Percentiles rank a stretch among this genome's conserved stretches.
These are phyloP conservation scores for Dactylellina sp. DNA, from an alignment of 2,329 filamentous ascomycete species.

Conservation along the genomic window DNA sequence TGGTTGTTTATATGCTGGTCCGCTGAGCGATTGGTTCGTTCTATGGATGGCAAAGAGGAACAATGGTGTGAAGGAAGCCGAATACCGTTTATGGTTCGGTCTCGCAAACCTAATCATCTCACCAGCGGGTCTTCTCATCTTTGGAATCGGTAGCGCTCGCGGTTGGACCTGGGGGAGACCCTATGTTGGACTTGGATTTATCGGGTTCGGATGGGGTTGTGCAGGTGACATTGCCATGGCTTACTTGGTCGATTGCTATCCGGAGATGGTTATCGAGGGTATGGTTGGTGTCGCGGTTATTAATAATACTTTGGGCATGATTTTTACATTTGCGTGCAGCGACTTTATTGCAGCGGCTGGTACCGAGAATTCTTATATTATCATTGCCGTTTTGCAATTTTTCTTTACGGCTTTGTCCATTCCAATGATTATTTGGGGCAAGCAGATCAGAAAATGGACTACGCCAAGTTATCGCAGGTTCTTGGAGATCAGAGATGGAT, in stretches of 20 bases:
- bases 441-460: conserved; percentile 67
- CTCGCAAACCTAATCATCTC: conserved; percentile 68
- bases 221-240: conserved; percentile 70
- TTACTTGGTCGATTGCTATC: conserved; percentile 70
- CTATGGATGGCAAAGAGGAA: conserved; percentile 70
- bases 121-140: conserved; percentile 68
- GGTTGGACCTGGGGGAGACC: conserved; percentile 69
- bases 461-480: conserved; percentile 66
- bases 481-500: conserved; percentile 67
- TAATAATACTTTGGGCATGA: conserved; percentile 70
- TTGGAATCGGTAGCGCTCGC: conserved; percentile 68
- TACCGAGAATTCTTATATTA: conserved; percentile 68
- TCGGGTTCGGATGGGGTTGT: conserved; percentile 72
- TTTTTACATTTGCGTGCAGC: conserved; percentile 69
- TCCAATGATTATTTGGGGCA: conserved; percentile 70
- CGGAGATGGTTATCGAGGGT: conserved; percentile 70
- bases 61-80: conserved; percentile 69
- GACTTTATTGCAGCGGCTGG: conserved; percentile 68
- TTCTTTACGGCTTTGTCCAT: conserved; percentile 68
- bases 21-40: conserved; percentile 70
- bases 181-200: conserved; percentile 70
- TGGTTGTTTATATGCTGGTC: conserved; percentile 71
- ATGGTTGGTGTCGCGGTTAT: conserved; percentile 72
- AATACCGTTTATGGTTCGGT: conserved; percentile 69
- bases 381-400: conserved; percentile 68